phyloP scores from a whole-genome alignment of 2,329 filamentous ascomycete species.

The Neonectria sp. region DNA sequence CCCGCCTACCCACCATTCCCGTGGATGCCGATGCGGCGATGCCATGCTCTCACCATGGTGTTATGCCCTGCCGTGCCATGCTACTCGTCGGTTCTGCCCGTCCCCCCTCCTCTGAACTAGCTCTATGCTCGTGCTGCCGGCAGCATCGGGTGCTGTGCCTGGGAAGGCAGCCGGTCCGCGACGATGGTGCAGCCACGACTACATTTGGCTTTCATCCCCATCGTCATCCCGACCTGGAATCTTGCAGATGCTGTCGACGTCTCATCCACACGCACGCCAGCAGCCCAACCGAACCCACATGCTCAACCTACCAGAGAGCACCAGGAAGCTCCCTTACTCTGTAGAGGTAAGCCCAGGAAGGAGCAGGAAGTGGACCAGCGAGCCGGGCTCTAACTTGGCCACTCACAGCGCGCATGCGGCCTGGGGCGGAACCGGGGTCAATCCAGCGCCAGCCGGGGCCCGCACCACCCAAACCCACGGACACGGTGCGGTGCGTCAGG shows the following conservation, averaged over 20 bases:
- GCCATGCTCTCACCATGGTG: slow-evolving; percentile 20
- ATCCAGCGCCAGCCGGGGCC: slow-evolving; percentile 41
- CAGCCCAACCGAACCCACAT: slow-evolving; percentile 22
- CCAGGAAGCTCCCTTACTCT: slow-evolving; percentile 19
- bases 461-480: slow-evolving; percentile 49
- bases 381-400: slow-evolving; percentile 19
- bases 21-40: slow-evolving; percentile 22
- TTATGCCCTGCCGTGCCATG: slow-evolving; percentile 18
- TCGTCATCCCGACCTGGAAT: slow-evolving; percentile 21
- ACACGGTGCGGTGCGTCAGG: slow-evolving; percentile 46
- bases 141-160: slow-evolving; percentile 22
- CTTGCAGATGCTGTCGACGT: slow-evolving; percentile 19
- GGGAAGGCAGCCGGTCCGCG: slow-evolving; percentile 24
- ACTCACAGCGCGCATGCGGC: slow-evolving; percentile 26
- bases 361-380: slow-evolving; percentile 22
- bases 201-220: slow-evolving; percentile 21
- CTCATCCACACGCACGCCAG: slow-evolving; percentile 18
- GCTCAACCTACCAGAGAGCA: slow-evolving; percentile 13
- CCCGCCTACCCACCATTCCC: slow-evolving; percentile 22
- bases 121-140: slow-evolving; percentile 20
- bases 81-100: slow-evolving; percentile 3
- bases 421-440: slow-evolving; percentile 38
- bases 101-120: slow-evolving; percentile 4
- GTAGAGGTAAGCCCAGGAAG: slow-evolving; percentile 9
- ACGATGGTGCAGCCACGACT: slow-evolving; percentile 21